phyloP scores from a whole-genome alignment of 768 basidiomycete genomes.

The Suillus hirtellus region DNA sequence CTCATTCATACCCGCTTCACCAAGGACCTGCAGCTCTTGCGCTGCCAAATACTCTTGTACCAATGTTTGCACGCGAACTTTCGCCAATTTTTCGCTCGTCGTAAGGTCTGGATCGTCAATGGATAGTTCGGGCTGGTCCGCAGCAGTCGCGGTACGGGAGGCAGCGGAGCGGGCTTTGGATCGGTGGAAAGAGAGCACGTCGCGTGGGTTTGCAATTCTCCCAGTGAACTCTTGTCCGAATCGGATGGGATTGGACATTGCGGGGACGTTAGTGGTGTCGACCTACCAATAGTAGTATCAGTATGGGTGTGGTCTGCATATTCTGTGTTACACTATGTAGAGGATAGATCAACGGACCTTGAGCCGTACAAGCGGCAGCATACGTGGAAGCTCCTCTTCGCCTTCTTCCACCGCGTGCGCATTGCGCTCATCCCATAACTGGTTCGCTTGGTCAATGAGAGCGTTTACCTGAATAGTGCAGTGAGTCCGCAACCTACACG shows the following conservation, averaged over 20 bases:
- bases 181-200: constrained; percentile 88
- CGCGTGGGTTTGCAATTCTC: constrained; percentile 89
- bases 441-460: constrained; percentile 77
- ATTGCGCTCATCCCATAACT: constrained; percentile 77
- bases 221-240: constrained; percentile 96
- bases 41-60: constrained; percentile 91
- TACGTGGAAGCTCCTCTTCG: constrained; percentile 59
- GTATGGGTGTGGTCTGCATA: constrained; percentile 6
- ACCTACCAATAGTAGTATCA: constrained; percentile 46
- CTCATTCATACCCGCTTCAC: constrained; percentile 88
- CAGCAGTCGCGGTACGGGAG: constrained; percentile 56
- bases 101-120: constrained; percentile 74
- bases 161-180: constrained; percentile 51
- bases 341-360: constrained; percentile 49
- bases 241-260: constrained; percentile 93
- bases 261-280: constrained; percentile 86
- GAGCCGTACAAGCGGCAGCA: constrained; percentile 87
- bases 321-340: background rate
- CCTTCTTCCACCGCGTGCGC: constrained; percentile 58
- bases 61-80: constrained; percentile 82
- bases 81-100: constrained; percentile 72
- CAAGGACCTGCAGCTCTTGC: constrained; percentile 90
- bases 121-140: constrained; percentile 78
- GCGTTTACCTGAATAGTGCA: constrained; percentile 62
- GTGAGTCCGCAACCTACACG: constrained; percentile 10